phyloP scores from a whole-genome alignment of 2,329 filamentous ascomycete genomes.

The Xylaria digitata region DNA sequence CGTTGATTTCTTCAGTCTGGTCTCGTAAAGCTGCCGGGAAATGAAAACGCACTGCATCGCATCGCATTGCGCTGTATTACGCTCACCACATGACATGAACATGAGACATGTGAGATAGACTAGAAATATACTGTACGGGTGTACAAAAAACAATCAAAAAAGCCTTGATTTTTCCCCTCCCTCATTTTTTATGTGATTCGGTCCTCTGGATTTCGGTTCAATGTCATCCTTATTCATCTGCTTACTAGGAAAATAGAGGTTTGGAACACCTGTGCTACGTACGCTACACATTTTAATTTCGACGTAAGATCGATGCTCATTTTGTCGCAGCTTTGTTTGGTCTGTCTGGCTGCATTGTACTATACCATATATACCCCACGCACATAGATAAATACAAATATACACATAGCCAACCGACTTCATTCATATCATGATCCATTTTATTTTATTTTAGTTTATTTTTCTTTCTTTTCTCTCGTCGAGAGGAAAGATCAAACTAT shows the following conservation, averaged over 20 bases:
- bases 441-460: no score
- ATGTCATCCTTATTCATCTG: no score
- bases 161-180: not conserved
- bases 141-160: constrained; percentile 12
- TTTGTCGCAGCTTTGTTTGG: no score
- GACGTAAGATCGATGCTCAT: no score
- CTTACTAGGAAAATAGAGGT: no score
- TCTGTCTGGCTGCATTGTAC: no score
- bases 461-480: not conserved
- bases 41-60: not conserved
- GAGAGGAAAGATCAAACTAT: not conserved
- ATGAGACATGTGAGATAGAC: constrained; percentile 21
- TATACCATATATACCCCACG: not conserved
- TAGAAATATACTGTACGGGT: constrained; percentile 13
- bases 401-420: not conserved
- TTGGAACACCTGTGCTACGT: no score
- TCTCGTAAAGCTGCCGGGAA: not conserved
- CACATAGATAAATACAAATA: not conserved
- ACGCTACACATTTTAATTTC: no score
- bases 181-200: no score
- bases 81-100: not conserved
- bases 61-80: not conserved
- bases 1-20: not conserved
- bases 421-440: not conserved
- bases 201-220: no score